Evolutionary conservation across 345 rosid species (phyloP), one percentile per base, ranked within the genome.

Genomic region (Eucalyptus cloeziana): DNA sequence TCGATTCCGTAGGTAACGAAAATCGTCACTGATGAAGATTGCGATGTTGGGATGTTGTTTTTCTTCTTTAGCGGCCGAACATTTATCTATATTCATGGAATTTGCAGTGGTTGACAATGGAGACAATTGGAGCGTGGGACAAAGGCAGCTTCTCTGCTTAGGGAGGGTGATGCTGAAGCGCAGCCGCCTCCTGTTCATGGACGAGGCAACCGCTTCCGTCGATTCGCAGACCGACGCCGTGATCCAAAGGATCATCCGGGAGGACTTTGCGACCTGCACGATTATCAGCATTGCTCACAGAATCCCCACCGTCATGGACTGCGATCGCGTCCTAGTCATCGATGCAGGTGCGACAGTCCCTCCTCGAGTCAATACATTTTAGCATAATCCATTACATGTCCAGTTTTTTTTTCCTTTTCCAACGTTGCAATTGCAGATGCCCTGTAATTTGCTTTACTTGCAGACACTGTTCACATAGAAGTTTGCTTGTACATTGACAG

Each of bases 111-210:
- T 89, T n/a, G 99, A 97, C 88, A 95, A 90, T 89, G 99, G 99
- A 4, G 99, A 97, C 79, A 97, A 97, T 90, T 97, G 99, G 99
- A 97, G 99, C 71, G 98, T 97, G 90, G 99, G 99, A 76, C 99
- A 96, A 89, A 96, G 99, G 89, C 99, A 97, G 89, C 98, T 97
- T 88, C 93, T 97, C 1, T 97, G 99, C 90, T 89, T 97, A 87
- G 99, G 97, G 13, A 94, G 99, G 88, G 98, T 97, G 8, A 94
- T 96, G 98, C 93, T 97, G 83, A 97, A 96, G 92, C 96, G 90
- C 52, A 95, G 98, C 92, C 92, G 95, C 27, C 95, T 96, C 69
- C 62, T 96, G 93, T 96, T 97, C 88, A 93, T 97, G 94, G 99
- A 97, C 87, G 99, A 97, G 92, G 99, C 99, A 8, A 97, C 99